These are phyloP conservation scores for Backusella macrospora DNA, from an alignment of 192 early-diverging fungal species.

Conservation along the genomic window DNA sequence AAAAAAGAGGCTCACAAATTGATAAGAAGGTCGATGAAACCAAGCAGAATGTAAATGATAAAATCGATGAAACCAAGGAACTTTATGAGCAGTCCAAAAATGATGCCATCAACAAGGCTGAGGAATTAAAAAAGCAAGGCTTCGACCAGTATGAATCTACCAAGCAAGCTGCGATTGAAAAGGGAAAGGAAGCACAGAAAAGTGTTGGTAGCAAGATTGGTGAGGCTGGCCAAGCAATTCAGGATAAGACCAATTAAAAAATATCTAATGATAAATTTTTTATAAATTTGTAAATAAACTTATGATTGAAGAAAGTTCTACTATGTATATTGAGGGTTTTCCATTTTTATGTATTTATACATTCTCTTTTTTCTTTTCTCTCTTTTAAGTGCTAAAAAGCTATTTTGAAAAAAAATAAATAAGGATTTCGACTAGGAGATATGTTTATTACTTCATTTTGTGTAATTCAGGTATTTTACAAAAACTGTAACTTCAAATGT, in stretches of 20 bases:
- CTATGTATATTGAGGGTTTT: neutral
- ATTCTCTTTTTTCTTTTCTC: too few relatives aligned
- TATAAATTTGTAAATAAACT: slow-evolving; percentile 14
- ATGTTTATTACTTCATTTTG: too few relatives aligned
- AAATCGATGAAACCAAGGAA: slow-evolving; percentile 11
- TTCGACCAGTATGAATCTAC: neutral
- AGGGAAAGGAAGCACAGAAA: slow-evolving; percentile 9
- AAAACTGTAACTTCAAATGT: neutral
- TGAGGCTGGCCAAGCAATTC: slow-evolving; percentile 18
- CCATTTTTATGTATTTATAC: neutral
- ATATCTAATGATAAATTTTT: neutral
- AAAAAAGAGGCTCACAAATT: neutral
- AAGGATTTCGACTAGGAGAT: too few relatives aligned
- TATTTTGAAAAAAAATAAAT: too few relatives aligned
- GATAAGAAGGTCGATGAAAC: neutral
- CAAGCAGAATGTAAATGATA: neutral
- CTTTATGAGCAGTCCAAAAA: neutral
- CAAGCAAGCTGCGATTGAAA: slow-evolving; percentile 15
- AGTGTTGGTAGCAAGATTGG: slow-evolving; percentile 10
- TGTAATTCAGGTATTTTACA: too few relatives aligned
- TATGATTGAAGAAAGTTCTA: neutral
- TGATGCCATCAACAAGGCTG: neutral
- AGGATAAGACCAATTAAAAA: slow-evolving; percentile 17
- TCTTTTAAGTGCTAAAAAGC: neutral
- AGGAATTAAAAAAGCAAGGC: slow-evolving; percentile 1